These are phyloP conservation scores for Apiotrichum akiyoshidainum DNA, from an alignment of 1,284 basidiomycete species.

Conservation along the genomic window DNA sequence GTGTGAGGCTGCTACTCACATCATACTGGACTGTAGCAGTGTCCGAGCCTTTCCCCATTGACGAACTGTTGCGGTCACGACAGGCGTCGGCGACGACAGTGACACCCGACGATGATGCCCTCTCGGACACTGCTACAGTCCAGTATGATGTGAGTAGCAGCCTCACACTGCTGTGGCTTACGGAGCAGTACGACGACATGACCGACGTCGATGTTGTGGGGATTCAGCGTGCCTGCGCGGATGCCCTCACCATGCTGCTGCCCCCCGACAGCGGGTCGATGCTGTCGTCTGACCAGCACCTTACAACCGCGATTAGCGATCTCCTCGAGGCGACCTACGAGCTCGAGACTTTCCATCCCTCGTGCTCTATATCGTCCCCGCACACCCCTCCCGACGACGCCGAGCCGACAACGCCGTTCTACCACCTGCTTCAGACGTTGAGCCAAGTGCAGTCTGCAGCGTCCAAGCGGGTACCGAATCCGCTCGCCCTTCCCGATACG, in stretches of 20 bases:
- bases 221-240: conserved; percentile 32
- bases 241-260: conserved; percentile 27
- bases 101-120: background rate
- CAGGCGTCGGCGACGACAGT: background rate
- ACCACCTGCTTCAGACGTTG: conserved; percentile 10
- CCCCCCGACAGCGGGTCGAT: conserved; percentile 5
- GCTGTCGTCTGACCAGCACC: conserved; percentile 19
- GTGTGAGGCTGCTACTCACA: too few relatives aligned
- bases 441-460: conserved; percentile 6
- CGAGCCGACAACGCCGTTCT: conserved; percentile 8
- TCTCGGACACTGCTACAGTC: background rate
- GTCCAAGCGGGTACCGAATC: background rate
- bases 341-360: conserved; percentile 34
- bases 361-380: conserved; percentile 16
- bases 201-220: conserved; percentile 25
- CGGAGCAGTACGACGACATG: conserved; percentile 19
- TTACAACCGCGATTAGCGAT: conserved; percentile 33
- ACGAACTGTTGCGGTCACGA: background rate
- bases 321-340: conserved; percentile 42
- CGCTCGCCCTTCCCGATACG: background rate
- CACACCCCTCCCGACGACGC: conserved; percentile 12
- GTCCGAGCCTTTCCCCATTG: background rate
- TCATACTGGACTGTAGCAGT: too few relatives aligned
- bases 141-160: conserved; percentile 2
- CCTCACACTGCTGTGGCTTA: background rate